These are phyloP conservation scores for Deakozyma indianensis DNA, from an alignment of 805 yeast species.

Conservation along the genomic window DNA sequence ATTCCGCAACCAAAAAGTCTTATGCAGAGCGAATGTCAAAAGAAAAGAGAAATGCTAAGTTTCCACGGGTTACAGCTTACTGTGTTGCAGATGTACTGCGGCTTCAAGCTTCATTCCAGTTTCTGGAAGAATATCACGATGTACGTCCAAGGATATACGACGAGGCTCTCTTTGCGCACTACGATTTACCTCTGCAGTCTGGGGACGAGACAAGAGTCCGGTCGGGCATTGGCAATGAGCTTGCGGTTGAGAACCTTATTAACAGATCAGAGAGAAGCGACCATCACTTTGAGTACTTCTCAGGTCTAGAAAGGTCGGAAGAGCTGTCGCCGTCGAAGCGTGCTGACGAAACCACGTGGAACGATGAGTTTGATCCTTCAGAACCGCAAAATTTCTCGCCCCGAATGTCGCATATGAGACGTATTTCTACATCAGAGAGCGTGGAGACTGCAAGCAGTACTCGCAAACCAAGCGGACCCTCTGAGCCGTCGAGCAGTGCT, in stretches of 20 bases:
- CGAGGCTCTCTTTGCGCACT: conserved; percentile 86
- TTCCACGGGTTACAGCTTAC: conserved; percentile 84
- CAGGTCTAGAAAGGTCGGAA: conserved; percentile 45
- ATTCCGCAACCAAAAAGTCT: conserved; percentile 8
- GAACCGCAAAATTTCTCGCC: conserved; percentile 82
- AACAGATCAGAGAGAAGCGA: conserved; percentile 75
- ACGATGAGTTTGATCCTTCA: conserved; percentile 64
- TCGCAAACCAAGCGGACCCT: neutral
- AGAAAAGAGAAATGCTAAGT: conserved; percentile 44
- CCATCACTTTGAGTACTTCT: conserved; percentile 82
- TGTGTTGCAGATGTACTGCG: conserved; percentile 74
- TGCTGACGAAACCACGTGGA: conserved; percentile 19
- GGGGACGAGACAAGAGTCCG: conserved; percentile 29
- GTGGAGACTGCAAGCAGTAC: neutral
- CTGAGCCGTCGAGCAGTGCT: neutral
- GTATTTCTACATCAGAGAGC: neutral
- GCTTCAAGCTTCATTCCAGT: conserved; percentile 45
- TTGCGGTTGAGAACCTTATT: conserved; percentile 32
- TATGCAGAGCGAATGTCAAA: conserved; percentile 23
- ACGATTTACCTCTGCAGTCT: conserved; percentile 71
- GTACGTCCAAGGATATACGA: conserved; percentile 81
- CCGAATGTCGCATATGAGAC: conserved; percentile 3
- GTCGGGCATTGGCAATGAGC: conserved; percentile 20
- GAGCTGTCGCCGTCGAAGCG: conserved; percentile 38
- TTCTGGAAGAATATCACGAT: conserved; percentile 55